A percentile compares a stretch with the other conserved stretches of the same genome.
phyloP scores from a whole-genome alignment of 495 filamentous ascomycete genomes.

The Viridothelium virens region DNA sequence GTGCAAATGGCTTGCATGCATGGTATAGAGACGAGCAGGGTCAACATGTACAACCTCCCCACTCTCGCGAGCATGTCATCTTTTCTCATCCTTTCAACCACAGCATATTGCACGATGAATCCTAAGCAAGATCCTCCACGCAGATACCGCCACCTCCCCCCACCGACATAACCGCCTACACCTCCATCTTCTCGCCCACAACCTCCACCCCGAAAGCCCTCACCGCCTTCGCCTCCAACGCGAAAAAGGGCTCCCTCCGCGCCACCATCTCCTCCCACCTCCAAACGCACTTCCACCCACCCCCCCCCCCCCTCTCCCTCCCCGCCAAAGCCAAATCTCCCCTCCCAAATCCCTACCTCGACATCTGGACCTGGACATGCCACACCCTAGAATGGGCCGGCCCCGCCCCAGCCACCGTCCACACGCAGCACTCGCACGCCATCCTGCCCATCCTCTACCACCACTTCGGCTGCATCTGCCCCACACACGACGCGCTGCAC shows the following conservation, averaged over 20 bases:
- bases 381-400: slow-evolving; percentile 47
- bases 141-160: slow-evolving; percentile 41
- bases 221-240: slow-evolving; percentile 47
- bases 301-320: neutral
- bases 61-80: slow-evolving; percentile 19
- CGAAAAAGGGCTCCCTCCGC: slow-evolving; percentile 50
- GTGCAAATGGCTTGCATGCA: slow-evolving; percentile 39
- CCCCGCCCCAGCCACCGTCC: slow-evolving; percentile 35
- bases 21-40: slow-evolving; percentile 37
- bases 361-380: slow-evolving; percentile 47
- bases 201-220: slow-evolving; percentile 46
- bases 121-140: slow-evolving; percentile 9
- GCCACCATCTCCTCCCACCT: slow-evolving; percentile 44
- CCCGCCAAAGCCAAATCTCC: slow-evolving; percentile 34
- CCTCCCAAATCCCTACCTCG: slow-evolving; percentile 50
- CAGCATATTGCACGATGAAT: slow-evolving; percentile 17
- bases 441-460: slow-evolving; percentile 58
- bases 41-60: slow-evolving; percentile 25
- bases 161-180: slow-evolving; percentile 50
- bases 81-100: slow-evolving; percentile 20
- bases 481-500: slow-evolving; percentile 46
- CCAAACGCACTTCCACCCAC: slow-evolving; percentile 29
- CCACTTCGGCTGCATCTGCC: slow-evolving; percentile 57
- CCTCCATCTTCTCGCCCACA: slow-evolving; percentile 47
- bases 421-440: slow-evolving; percentile 43